Conservation (phyloP, 2,329 filamentous ascomycete genomes). For the Colletotrichum cuscutae region DNA sequence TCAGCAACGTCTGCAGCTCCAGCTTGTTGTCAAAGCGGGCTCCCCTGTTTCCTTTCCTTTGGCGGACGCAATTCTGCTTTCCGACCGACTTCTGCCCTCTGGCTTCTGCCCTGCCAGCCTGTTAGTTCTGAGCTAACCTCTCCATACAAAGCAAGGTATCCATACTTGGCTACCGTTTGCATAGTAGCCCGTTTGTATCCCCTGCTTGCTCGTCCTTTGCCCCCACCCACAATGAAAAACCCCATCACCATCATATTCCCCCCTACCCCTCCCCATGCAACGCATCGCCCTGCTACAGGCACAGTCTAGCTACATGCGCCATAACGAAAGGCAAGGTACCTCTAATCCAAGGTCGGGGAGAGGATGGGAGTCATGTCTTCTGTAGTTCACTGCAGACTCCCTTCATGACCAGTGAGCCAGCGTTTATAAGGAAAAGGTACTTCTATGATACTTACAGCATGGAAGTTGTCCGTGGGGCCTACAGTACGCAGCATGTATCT, state of each 20-base stretch:
- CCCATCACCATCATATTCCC: constrained; percentile 4
- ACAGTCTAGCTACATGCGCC: constrained; percentile 13
- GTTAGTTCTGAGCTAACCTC: not conserved
- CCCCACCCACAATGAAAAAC: not conserved
- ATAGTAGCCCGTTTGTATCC: not conserved
- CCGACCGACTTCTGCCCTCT: not conserved
- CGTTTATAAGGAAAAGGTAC: not conserved
- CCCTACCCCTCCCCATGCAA: constrained; percentile 21
- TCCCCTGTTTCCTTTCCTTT: constrained; percentile 1
- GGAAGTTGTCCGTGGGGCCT: not conserved
- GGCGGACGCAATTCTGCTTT: not conserved
- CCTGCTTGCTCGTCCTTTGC: not conserved
- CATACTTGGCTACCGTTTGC: not conserved
- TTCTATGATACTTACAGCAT: not conserved
- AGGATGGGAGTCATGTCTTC: not conserved
- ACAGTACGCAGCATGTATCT: not conserved
- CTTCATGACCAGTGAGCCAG: not conserved
- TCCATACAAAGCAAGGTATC: not conserved
- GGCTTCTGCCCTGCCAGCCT: not conserved
- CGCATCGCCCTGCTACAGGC: constrained; percentile 22
- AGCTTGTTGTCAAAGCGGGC: constrained; percentile 20
- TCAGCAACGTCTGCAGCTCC: constrained; percentile 11
- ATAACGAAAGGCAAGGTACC: not conserved
- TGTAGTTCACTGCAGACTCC: not conserved
- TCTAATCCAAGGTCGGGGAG: not conserved